phyloP scores from a whole-genome alignment of 2,329 filamentous ascomycete species.

The Pyricularia sp. region DNA sequence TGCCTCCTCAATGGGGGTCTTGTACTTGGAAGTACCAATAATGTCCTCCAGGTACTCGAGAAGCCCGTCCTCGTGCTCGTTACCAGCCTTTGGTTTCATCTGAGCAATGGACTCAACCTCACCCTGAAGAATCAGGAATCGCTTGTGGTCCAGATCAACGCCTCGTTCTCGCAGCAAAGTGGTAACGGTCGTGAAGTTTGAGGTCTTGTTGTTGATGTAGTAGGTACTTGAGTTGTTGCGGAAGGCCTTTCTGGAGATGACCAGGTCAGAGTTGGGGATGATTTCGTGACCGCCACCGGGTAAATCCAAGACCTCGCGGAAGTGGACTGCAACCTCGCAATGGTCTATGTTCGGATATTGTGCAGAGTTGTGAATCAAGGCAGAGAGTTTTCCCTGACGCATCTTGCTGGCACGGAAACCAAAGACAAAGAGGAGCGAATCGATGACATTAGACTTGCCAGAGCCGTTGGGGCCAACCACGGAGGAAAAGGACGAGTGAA shows the following conservation, averaged over 20 bases:
- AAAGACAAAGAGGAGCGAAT: conserved; percentile 97
- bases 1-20: conserved; percentile 90
- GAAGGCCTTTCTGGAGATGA: conserved; percentile 89
- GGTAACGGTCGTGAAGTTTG: conserved; percentile 87
- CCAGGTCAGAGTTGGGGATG: conserved; percentile 72
- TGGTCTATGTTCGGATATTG: conserved; percentile 74
- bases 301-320: conserved; percentile 88
- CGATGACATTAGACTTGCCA: conserved; percentile 97
- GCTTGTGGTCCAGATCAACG: conserved; percentile 94
- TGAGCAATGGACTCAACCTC: conserved; percentile 98
- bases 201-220: conserved; percentile 85
- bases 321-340: conserved; percentile 95
- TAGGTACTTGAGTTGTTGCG: conserved; percentile 98
- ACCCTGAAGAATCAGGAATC: conserved; percentile 92
- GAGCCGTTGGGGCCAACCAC: conserved; percentile 97
- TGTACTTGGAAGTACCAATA: conserved; percentile 97
- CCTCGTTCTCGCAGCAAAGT: conserved; percentile 78
- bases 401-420: conserved; percentile 98
- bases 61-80: conserved; percentile 92
- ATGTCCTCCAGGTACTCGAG: conserved; percentile 97
- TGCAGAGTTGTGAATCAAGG: conserved; percentile 94
- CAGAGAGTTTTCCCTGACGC: conserved; percentile 97
- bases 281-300: conserved; percentile 66
- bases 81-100: conserved; percentile 95
- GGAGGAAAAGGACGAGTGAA: conserved; percentile 94